Percentiles rank a stretch among this genome's conserved stretches.
Evolutionary conservation across 306 rosid genomes (phyloP).

Genomic region (Trifolium fragiferum): DNA sequence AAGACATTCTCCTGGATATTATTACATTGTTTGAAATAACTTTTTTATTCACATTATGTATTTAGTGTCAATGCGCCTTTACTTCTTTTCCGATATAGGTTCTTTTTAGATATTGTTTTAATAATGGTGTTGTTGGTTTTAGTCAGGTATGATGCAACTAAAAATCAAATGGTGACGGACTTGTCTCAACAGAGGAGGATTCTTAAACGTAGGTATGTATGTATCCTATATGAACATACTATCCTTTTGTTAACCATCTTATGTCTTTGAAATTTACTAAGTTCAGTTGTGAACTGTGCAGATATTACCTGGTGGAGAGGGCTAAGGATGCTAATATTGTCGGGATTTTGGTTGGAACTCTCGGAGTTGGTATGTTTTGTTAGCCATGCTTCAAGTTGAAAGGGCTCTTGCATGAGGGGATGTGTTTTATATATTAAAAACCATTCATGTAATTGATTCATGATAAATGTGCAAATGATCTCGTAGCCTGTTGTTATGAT

Average conservation of each 20-base stretch:
- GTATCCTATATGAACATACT: slow-evolving; percentile 23
- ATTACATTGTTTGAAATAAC: background rate
- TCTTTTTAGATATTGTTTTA: slow-evolving; percentile 27
- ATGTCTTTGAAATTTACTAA: slow-evolving; percentile 7
- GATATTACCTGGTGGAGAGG: slow-evolving; percentile 91
- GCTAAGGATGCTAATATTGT: slow-evolving; percentile 94
- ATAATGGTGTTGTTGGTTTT: slow-evolving; percentile 55
- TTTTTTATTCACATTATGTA: background rate
- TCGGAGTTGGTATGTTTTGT: slow-evolving; percentile 75
- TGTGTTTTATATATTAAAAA: background rate
- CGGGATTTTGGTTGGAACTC: slow-evolving; percentile 95
- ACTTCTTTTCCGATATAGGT: slow-evolving; percentile 22
- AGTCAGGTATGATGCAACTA: slow-evolving; percentile 86
- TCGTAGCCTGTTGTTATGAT: slow-evolving; percentile 3
- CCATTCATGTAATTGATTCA: background rate
- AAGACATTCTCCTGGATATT: background rate
- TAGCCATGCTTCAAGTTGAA: background rate
- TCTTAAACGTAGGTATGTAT: slow-evolving; percentile 92
- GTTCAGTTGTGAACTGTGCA: slow-evolving; percentile 44
- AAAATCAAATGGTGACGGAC: slow-evolving; percentile 64
- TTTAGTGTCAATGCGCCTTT: slow-evolving; percentile 13
- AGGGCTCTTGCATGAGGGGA: background rate
- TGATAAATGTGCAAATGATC: slow-evolving; percentile 23
- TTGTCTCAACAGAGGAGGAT: slow-evolving; percentile 80
- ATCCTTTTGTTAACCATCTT: slow-evolving; percentile 12